Base-by-base conservation (phyloP, 805 yeast species). In the Kregervanrija pseudodelftensis region DNA sequence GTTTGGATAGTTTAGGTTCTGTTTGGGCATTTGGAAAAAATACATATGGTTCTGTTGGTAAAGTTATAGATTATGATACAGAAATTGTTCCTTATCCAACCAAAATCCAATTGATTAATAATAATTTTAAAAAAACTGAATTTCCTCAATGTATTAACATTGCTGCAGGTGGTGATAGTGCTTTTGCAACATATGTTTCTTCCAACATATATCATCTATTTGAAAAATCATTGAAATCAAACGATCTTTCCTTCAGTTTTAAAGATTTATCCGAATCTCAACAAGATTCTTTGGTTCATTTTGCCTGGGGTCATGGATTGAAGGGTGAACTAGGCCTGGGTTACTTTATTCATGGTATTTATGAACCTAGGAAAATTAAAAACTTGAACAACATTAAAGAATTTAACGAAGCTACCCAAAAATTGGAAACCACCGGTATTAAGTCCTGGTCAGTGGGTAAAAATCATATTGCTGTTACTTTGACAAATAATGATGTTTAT, bases 11-110 rank as follows among this genome's bases (percentile, higher is more conserved):
- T 1, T 56, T 68, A n/a, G 93, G 91, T 8, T 69, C 71, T 42
- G 66, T 88, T n/a, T 85, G 83, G 77, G 75, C 88, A 1, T 90
- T 93, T 77, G 99, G 99, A 17, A 76, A 77, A 46, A 91, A 91
- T 60, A 70, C 77, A 3, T 78, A 67, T 60, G 98, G 98, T n/a
- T 91, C 93, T 57, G 69, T 91, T 44, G 96, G 91, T 10, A 70
- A 77, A 39, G 79, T 79, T 8, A 80, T 84, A 40, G 69, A 75
- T 16, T 79, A 79, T 58, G 78, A 77, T 47, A 77, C 83, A 13
- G 91, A 84, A 54, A 67, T 74, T 37, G 71, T 82, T 39, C 77
- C 95, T 4, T 76, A 79, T 35, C 99, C 99, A 2, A 74, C 72
- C 37, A 67, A 68, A 48, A 57, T 82, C 30, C 67, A 68, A 3